A percentile compares a stretch with the other conserved stretches of the same genome.
Evolutionary conservation across 768 basidiomycete species (phyloP).

Genomic region (Termitomyces sp.): DNA sequence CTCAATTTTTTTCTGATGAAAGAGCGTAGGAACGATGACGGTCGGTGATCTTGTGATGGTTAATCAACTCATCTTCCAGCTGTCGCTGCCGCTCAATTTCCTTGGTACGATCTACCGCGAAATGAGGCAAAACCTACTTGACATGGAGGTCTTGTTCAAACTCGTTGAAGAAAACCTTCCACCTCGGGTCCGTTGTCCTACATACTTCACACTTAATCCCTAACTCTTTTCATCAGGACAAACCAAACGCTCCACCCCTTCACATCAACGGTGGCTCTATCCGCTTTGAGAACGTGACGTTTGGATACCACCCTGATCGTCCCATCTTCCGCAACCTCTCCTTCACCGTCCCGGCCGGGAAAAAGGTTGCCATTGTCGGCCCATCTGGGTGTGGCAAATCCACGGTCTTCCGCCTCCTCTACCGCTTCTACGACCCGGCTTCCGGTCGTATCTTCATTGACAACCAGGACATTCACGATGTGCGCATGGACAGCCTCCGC

Average conservation of each 20-base stretch:
- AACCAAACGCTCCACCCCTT: constrained; percentile 61
- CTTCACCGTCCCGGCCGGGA: constrained; percentile 92
- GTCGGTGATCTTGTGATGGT: constrained; percentile 99
- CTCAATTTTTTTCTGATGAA: not conserved
- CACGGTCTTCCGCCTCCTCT: constrained; percentile 90
- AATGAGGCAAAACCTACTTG: constrained; percentile 89
- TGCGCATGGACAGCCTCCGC: constrained; percentile 72
- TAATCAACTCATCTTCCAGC: constrained; percentile 96
- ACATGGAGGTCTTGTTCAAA: constrained; percentile 96
- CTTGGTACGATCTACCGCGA: constrained; percentile 97
- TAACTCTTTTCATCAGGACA: constrained; percentile 46
- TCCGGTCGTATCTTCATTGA: constrained; percentile 83
- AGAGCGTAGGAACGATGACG: constrained; percentile 85
- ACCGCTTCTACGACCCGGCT: constrained; percentile 87
- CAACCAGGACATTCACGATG: constrained; percentile 74
- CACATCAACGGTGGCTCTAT: constrained; percentile 78
- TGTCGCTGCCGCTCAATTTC: constrained; percentile 95
- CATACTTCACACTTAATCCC: not conserved
- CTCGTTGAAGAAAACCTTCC: constrained; percentile 78
- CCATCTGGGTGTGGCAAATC: constrained; percentile 98
- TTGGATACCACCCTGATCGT: constrained; percentile 87
- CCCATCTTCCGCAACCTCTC: constrained; percentile 87
- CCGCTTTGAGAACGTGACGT: constrained; percentile 86
- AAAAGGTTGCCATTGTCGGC: constrained; percentile 96
- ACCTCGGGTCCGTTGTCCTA: constrained; percentile 38